A percentile compares a stretch with the other conserved stretches of the same genome.
Conservation (phyloP, 805 yeast species). For the Cyberlindnera suaveolens region DNA sequence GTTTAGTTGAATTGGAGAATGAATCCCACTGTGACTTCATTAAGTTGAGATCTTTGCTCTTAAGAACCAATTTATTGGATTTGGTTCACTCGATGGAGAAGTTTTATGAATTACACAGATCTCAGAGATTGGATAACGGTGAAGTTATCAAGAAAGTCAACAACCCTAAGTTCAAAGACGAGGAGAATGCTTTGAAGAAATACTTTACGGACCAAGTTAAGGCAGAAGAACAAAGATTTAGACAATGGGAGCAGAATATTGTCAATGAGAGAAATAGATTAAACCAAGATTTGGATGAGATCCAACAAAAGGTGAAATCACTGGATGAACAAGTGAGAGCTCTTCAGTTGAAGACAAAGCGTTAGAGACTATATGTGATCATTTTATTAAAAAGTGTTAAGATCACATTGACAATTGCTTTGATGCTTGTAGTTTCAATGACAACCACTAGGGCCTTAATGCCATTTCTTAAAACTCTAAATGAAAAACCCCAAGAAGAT, state of each 20-base stretch:
- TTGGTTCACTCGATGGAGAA: slow-evolving; percentile 75
- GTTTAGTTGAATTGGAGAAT: slow-evolving; percentile 81
- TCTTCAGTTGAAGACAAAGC: slow-evolving; percentile 45
- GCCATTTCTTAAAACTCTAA: too few relatives aligned
- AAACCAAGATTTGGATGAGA: slow-evolving; percentile 87
- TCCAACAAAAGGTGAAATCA: slow-evolving; percentile 69
- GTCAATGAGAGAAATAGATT: slow-evolving; percentile 91
- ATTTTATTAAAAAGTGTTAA: too few relatives aligned
- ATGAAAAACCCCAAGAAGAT: neutral
- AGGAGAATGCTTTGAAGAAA: slow-evolving; percentile 88
- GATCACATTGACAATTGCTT: too few relatives aligned
- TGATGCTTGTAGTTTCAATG: too few relatives aligned
- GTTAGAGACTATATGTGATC: slow-evolving; percentile 17
- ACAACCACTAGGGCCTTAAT: too few relatives aligned
- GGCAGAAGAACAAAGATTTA: slow-evolving; percentile 93
- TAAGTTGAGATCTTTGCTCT: slow-evolving; percentile 67
- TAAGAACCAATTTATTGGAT: slow-evolving; percentile 82
- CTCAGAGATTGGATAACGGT: slow-evolving; percentile 54
- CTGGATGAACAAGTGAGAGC: slow-evolving; percentile 71
- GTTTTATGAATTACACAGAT: slow-evolving; percentile 73
- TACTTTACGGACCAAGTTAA: slow-evolving; percentile 95
- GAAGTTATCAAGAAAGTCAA: slow-evolving; percentile 39
- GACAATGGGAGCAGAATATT: slow-evolving; percentile 97
- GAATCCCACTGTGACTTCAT: slow-evolving; percentile 82
- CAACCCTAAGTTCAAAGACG: slow-evolving; percentile 94